Conservation (phyloP, 1,139 yeast species). For the Yamadazyma kanchanaburiensis region DNA sequence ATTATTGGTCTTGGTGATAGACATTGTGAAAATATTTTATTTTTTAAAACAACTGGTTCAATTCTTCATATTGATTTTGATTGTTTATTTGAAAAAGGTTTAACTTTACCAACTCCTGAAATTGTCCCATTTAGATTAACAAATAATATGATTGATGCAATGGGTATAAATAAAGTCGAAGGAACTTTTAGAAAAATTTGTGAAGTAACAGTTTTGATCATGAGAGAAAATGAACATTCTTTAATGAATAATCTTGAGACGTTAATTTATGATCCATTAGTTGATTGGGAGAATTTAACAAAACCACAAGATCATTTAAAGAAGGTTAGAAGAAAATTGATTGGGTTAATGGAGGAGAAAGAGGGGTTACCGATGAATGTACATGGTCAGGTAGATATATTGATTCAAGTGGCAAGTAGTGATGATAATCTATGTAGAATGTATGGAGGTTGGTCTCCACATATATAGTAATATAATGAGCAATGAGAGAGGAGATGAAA, state of each 20-base stretch:
- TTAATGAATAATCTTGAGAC: conserved; percentile 91
- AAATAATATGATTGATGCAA: conserved; percentile 83
- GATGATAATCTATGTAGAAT: conserved; percentile 69
- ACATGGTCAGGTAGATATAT: conserved; percentile 87
- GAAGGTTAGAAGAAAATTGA: conserved; percentile 71
- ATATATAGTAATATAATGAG: conserved; percentile 19
- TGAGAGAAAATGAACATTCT: conserved; percentile 81
- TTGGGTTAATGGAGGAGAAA: conserved; percentile 74
- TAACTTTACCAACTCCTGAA: conserved; percentile 75
- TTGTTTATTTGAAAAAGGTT: conserved; percentile 86
- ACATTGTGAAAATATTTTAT: conserved; percentile 86
- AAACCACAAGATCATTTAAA: conserved; percentile 69
- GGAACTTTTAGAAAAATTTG: conserved; percentile 85
- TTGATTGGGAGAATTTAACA: conserved; percentile 57
- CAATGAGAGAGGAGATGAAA: too few species aligned
- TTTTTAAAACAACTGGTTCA: conserved; percentile 72
- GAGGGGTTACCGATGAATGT: conserved; percentile 88
- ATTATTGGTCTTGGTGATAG: conserved; percentile 91
- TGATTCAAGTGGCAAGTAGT: conserved; percentile 81
- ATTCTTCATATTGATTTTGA: conserved; percentile 95
- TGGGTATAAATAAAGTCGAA: conserved; percentile 88
- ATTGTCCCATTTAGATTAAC: conserved; percentile 92
- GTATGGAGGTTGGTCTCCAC: conserved; percentile 97
- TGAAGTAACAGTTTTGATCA: conserved; percentile 74
- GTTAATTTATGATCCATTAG: conserved; percentile 86